Conservation (phyloP, 371 early-diverging fungal species). For the Mucor velutinosus region DNA sequence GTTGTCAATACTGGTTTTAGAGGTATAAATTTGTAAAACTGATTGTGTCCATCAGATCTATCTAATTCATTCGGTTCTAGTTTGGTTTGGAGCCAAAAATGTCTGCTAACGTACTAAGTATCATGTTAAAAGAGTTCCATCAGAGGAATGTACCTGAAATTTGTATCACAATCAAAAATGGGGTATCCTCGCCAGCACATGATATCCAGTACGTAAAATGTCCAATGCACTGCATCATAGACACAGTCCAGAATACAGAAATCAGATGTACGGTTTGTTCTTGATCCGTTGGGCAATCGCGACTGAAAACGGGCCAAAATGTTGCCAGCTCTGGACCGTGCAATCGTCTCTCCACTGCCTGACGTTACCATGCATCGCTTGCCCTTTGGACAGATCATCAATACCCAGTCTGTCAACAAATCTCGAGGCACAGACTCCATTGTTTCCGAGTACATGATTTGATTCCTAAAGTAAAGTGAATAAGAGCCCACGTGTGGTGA, state of each 20-base stretch:
- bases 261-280: constrained; percentile 33
- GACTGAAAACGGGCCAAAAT: constrained; percentile 57
- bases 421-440: constrained; percentile 57
- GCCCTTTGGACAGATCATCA: constrained; percentile 59
- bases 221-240: constrained; percentile 56
- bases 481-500: not conserved
- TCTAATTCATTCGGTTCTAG: constrained; percentile 51
- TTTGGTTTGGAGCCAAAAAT: constrained; percentile 64
- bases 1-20: constrained; percentile 32
- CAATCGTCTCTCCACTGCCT: constrained; percentile 39
- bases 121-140: not conserved
- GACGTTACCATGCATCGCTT: constrained; percentile 65
- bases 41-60: constrained; percentile 29
- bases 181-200: constrained; percentile 70
- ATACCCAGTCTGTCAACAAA: constrained; percentile 52
- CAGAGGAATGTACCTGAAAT: constrained; percentile 32
- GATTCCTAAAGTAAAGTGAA: constrained; percentile 36
- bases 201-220: constrained; percentile 64
- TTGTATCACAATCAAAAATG: constrained; percentile 66
- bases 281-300: constrained; percentile 59
- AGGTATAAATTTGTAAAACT: constrained; percentile 38
- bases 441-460: constrained; percentile 65
- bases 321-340: constrained; percentile 40
- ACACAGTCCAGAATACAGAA: constrained; percentile 67
- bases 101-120: constrained; percentile 5